Conservation (phyloP, 768 basidiomycete species). For the Punctularia strigosozonata region DNA sequence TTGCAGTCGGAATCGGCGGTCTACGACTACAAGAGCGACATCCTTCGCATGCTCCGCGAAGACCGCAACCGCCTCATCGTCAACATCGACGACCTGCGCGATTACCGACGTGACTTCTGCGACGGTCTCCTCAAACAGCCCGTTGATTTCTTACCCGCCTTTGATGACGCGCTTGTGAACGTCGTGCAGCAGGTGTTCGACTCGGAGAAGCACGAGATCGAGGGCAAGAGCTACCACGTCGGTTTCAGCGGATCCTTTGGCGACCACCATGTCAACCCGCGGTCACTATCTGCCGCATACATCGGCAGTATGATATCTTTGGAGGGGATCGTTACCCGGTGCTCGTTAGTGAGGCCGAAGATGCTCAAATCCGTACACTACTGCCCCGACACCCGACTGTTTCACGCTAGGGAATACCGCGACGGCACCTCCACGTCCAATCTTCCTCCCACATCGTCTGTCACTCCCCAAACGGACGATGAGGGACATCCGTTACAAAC, state of each 20-base stretch:
- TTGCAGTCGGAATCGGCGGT: conserved; percentile 52
- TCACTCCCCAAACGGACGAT: conserved; percentile 88
- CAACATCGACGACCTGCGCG: conserved; percentile 92
- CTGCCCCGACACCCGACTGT: conserved; percentile 75
- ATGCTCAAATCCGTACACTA: conserved; percentile 97
- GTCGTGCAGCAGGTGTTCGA: conserved; percentile 69
- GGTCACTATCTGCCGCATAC: conserved; percentile 79
- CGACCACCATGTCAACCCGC: conserved; percentile 93
- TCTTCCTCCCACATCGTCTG: conserved; percentile 71
- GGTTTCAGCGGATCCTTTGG: conserved; percentile 96
- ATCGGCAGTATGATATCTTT: conserved; percentile 94
- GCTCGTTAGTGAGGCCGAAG: conserved; percentile 95
- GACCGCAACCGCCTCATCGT: conserved; percentile 85
- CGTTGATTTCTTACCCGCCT: conserved; percentile 75
- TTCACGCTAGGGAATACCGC: conserved; percentile 84
- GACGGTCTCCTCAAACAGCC: conserved; percentile 87
- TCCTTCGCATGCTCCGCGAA: conserved; percentile 69
- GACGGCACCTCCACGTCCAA: conserved; percentile 86
- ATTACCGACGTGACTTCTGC: conserved; percentile 79
- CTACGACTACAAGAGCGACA: conserved; percentile 79
- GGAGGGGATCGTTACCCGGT: conserved; percentile 97
- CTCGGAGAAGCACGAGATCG: conserved; percentile 68
- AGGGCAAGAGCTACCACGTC: conserved; percentile 71
- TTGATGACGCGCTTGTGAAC: conserved; percentile 72
- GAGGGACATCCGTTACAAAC: conserved; percentile 79